phyloP scores from a whole-genome alignment of 768 basidiomycete species.

The Leccinum broughii region DNA sequence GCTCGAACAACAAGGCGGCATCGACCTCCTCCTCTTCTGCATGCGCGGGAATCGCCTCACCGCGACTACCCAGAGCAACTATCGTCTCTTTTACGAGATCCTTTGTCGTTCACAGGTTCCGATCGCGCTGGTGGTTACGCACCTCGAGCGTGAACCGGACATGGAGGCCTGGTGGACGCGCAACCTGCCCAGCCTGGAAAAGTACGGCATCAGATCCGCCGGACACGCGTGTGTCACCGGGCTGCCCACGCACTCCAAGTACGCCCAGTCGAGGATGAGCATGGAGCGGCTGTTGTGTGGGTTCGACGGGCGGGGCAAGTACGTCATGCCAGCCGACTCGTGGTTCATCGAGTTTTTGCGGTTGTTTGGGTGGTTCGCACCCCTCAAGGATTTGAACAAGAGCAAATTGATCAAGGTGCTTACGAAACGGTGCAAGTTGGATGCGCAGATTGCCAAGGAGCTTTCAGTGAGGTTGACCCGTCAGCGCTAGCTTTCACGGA shows the following conservation, averaged over 20 bases:
- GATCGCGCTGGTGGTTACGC: slow-evolving; percentile 1
- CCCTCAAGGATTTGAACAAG: slow-evolving; percentile 16
- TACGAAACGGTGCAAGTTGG: slow-evolving; percentile 28
- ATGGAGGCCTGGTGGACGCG: slow-evolving; percentile 37
- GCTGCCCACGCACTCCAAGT: slow-evolving; percentile 18
- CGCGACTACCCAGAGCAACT: too few species aligned
- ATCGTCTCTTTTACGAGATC: too few species aligned
- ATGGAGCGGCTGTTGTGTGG: slow-evolving; percentile 16
- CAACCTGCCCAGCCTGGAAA: slow-evolving; percentile 24
- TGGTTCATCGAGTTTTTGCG: slow-evolving; percentile 27
- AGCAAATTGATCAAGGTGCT: slow-evolving; percentile 18
- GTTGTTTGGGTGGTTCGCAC: slow-evolving; percentile 18
- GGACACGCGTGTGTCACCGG: slow-evolving; percentile 37
- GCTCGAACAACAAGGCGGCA: slow-evolving; percentile 32
- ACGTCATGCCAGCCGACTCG: slow-evolving; percentile 22
- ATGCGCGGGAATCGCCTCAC: too few species aligned
- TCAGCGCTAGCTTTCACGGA: background rate
- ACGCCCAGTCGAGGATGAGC: slow-evolving; percentile 17
- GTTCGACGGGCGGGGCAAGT: slow-evolving; percentile 19
- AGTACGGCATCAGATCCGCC: slow-evolving; percentile 20
- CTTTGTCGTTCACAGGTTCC: too few species aligned
- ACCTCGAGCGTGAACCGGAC: slow-evolving; percentile 37
- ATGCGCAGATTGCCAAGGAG: slow-evolving; percentile 17
- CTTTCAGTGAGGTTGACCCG: slow-evolving; percentile 15
- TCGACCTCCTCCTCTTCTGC: slow-evolving; percentile 35